phyloP scores from a whole-genome alignment of 1,284 basidiomycete species.

The Xerocomus subilludens region DNA sequence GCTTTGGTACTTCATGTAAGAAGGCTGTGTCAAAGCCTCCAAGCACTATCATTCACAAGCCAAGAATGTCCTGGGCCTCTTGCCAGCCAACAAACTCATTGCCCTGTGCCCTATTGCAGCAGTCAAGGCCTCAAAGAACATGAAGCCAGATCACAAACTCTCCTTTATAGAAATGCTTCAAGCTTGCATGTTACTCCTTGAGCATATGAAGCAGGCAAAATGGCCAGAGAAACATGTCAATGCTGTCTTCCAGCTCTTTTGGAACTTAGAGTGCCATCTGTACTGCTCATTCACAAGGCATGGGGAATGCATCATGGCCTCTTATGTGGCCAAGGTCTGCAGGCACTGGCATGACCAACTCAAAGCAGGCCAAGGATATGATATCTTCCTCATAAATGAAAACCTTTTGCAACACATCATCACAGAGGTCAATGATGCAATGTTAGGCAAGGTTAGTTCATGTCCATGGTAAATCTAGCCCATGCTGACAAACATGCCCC shows the following conservation, averaged over 20 bases:
- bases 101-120: background rate
- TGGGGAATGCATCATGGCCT: background rate
- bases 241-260: slow-evolving; percentile 2
- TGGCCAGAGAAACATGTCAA: slow-evolving; percentile 5
- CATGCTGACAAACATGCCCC: too few species aligned
- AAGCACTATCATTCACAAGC: background rate
- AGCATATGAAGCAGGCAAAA: background rate
- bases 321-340: background rate
- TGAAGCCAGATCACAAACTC: slow-evolving; percentile 1
- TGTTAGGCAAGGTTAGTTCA: background rate
- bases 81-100: background rate
- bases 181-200: background rate
- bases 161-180: background rate
- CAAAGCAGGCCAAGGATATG: background rate
- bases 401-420: background rate
- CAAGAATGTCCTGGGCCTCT: slow-evolving; percentile 1
- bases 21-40: background rate
- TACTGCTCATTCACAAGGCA: background rate
- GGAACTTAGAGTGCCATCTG: background rate
- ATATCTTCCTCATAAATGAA: background rate
- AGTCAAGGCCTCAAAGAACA: slow-evolving; percentile 12
- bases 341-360: background rate
- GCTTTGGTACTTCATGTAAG: slow-evolving; percentile 17
- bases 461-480: too few species aligned
- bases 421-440: background rate